Evolutionary conservation across 2,329 filamentous ascomycete genomes (phyloP).

Genomic region (Fusarium mundagurra): DNA sequence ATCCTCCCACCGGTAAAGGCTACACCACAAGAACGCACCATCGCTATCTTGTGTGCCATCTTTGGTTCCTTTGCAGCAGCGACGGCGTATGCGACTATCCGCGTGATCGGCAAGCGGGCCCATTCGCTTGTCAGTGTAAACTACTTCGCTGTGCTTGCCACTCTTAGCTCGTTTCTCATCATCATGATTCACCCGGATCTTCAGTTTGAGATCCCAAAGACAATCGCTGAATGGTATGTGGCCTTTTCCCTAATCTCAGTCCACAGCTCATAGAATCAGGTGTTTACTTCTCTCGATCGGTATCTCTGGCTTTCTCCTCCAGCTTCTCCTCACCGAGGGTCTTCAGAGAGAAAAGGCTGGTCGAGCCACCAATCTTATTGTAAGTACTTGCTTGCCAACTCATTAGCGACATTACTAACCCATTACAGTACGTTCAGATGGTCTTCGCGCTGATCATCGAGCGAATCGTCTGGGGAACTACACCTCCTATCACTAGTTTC

Average conservation of each 20-base stretch:
- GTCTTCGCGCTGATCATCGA: constrained; percentile 52
- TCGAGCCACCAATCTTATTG: constrained; percentile 46
- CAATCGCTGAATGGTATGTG: constrained; percentile 41
- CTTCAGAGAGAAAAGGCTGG: constrained; percentile 72
- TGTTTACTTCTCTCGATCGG: constrained; percentile 71
- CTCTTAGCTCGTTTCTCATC: constrained; percentile 69
- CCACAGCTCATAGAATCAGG: constrained; percentile 49
- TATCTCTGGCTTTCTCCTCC: constrained; percentile 78
- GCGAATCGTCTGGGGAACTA: constrained; percentile 55
- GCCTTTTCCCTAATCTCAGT: accelerated
- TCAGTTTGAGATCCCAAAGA: constrained; percentile 49
- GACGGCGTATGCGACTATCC: constrained; percentile 76
- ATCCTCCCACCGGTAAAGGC: constrained; percentile 45
- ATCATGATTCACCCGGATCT: constrained; percentile 60
- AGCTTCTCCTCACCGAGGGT: constrained; percentile 79
- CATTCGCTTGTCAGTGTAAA: constrained; percentile 82
- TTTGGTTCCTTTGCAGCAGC: constrained; percentile 76
- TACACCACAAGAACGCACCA: constrained; percentile 69
- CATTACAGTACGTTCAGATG: constrained; percentile 45
- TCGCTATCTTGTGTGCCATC: constrained; percentile 72
- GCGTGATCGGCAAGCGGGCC: constrained; percentile 77
- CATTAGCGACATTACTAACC: background rate
- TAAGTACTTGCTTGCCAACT: background rate
- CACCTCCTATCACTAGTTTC: constrained; percentile 50
- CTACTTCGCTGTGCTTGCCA: constrained; percentile 77